These are phyloP conservation scores for Leucocoprinus birnbaumii DNA, from an alignment of 768 basidiomycete species.

Conservation along the genomic window DNA sequence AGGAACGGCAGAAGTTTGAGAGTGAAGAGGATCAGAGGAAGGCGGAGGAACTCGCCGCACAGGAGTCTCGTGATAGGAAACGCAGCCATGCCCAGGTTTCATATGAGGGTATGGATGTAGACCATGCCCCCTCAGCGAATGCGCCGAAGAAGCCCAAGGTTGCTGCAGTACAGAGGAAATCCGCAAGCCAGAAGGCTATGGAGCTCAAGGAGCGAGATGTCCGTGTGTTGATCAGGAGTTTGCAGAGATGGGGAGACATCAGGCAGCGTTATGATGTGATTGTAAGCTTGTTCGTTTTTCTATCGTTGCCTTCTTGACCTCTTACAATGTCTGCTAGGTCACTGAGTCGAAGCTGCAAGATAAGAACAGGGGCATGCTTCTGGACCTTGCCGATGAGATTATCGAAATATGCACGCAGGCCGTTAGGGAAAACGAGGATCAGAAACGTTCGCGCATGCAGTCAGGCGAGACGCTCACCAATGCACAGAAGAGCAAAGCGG, in stretches of 20 bases:
- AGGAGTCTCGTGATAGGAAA: conserved; percentile 74
- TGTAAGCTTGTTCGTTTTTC: conserved; percentile 48
- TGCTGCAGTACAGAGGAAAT: conserved; percentile 77
- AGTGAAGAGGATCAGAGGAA: conserved; percentile 68
- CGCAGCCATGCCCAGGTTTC: conserved; percentile 84
- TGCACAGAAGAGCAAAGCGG: conserved; percentile 95
- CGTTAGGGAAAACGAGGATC: conserved; percentile 79
- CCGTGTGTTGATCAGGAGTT: conserved; percentile 89
- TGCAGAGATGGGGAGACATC: conserved; percentile 98
- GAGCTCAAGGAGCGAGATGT: conserved; percentile 97
- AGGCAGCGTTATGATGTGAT: conserved; percentile 92
- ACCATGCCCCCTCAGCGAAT: conserved; percentile 60
- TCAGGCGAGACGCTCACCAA: conserved; percentile 89
- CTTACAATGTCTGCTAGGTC: conserved; percentile 48
- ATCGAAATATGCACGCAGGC: conserved; percentile 81
- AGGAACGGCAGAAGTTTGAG: conserved; percentile 83
- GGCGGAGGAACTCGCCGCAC: conserved; percentile 65
- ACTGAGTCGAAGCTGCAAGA: conserved; percentile 85
- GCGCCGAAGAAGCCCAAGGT: conserved; percentile 73
- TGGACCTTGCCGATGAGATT: conserved; percentile 90
- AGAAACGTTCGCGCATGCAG: conserved; percentile 71
- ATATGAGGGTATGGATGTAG: conserved; percentile 93
- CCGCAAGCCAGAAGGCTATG: conserved; percentile 91
- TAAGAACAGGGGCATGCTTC: conserved; percentile 92
- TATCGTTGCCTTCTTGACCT: conserved; percentile 3